Percentiles rank a stretch among this genome's conserved stretches.
Evolutionary conservation across 192 early-diverging fungal genomes (phyloP).

Genomic region (Thamnidium elegans): DNA sequence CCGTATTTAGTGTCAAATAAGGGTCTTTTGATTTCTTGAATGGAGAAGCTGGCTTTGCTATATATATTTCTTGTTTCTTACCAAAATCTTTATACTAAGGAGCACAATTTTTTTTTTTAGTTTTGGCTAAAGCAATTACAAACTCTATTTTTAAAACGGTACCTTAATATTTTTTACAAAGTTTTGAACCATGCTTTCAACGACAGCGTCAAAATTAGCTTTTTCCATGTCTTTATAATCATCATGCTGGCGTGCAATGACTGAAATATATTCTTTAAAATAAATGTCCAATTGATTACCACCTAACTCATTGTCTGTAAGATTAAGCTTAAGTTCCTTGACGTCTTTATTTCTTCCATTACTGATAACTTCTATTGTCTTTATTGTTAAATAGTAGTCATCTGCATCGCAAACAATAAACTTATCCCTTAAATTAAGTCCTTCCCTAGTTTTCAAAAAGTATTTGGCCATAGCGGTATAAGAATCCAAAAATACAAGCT

Average conservation of each 20-base stretch:
- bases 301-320: slow-evolving; percentile 43
- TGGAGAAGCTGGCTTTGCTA: neutral
- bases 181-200: slow-evolving; percentile 12
- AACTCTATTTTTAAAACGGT: neutral
- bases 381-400: slow-evolving; percentile 21
- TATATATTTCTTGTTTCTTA: neutral
- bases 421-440: slow-evolving; percentile 28
- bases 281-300: slow-evolving; percentile 46
- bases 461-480: neutral
- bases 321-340: slow-evolving; percentile 34
- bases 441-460: neutral
- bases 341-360: slow-evolving; percentile 35
- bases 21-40: neutral
- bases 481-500: slow-evolving; percentile 2
- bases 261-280: slow-evolving; percentile 45
- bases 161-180: too few relatives aligned
- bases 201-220: slow-evolving; percentile 54
- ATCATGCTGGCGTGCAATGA: slow-evolving; percentile 46
- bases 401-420: slow-evolving; percentile 56
- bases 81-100: neutral
- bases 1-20: neutral
- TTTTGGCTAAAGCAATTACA: neutral
- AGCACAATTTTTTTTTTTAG: neutral
- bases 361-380: neutral
- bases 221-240: slow-evolving; percentile 43